Conservation (phyloP, 768 basidiomycete genomes). For the Pholiota conissans region DNA sequence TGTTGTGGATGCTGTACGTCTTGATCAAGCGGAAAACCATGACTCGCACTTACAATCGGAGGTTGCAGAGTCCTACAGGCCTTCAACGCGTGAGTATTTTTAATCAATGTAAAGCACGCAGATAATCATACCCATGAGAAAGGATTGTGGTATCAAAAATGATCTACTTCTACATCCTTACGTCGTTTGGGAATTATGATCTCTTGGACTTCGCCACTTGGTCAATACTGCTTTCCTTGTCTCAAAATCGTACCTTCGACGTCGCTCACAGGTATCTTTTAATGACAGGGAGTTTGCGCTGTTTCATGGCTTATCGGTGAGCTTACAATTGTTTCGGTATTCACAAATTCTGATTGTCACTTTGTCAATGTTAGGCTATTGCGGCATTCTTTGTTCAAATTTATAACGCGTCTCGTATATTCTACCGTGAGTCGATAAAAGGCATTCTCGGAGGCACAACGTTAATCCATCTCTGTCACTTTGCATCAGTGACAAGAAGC, state of each 20-base stretch:
- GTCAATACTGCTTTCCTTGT: neutral
- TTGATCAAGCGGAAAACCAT: neutral
- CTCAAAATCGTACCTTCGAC: no score
- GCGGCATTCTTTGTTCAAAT: neutral
- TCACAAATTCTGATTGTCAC: neutral
- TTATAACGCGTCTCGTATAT: neutral
- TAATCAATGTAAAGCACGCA: no score
- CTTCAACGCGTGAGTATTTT: neutral
- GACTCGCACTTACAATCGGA: neutral
- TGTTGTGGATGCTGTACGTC: neutral
- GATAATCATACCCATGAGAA: no score
- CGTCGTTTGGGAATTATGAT: neutral
- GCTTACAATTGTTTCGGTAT: neutral
- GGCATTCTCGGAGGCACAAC: neutral
- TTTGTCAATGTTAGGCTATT: neutral
- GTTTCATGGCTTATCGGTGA: neutral
- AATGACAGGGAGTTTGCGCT: neutral
- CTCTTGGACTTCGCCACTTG: neutral
- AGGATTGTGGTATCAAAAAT: neutral
- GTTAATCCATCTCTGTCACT: neutral
- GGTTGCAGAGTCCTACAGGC: neutral
- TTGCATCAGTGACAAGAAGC: neutral
- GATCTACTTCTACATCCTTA: neutral
- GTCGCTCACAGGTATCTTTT: neutral
- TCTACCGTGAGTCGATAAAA: neutral